Percentiles rank a stretch among this genome's conserved stretches.
phyloP scores from a whole-genome alignment of 2,329 filamentous ascomycete species.

The Knufia petricola region DNA sequence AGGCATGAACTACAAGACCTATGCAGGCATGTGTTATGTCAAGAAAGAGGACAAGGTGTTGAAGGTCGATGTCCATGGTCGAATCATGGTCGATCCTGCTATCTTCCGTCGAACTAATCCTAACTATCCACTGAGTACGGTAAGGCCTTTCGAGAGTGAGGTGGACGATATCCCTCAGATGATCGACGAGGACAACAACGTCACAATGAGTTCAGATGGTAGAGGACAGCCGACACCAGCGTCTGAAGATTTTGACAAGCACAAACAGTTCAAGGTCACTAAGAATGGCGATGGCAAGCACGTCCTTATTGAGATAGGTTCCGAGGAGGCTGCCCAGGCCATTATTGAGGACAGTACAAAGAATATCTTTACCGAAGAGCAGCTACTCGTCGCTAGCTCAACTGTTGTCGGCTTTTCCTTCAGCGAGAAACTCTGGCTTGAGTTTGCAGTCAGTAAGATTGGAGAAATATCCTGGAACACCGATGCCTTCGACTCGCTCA shows the following conservation, averaged over 20 bases:
- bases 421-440: conserved; percentile 80
- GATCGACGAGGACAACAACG: conserved; percentile 27
- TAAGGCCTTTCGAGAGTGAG: conserved; percentile 33
- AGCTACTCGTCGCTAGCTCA: conserved; percentile 73
- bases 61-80: conserved; percentile 76
- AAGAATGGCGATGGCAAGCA: conserved; percentile 44
- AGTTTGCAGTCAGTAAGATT: conserved; percentile 69
- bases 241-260: conserved; percentile 28
- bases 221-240: conserved; percentile 24
- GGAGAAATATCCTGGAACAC: conserved; percentile 78
- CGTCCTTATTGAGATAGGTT: conserved; percentile 45
- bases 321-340: conserved; percentile 47
- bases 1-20: conserved; percentile 67
- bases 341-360: conserved; percentile 46
- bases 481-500: conserved; percentile 69
- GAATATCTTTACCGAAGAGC: conserved; percentile 66
- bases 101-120: conserved; percentile 77
- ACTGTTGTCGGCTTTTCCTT: conserved; percentile 82
- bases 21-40: conserved; percentile 75
- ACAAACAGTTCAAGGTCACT: conserved; percentile 45
- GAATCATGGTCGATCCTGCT: conserved; percentile 78
- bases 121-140: conserved; percentile 63
- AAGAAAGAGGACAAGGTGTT: conserved; percentile 67
- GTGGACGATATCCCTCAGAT: background rate
- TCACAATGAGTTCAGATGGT: conserved; percentile 7